phyloP scores from a whole-genome alignment of 768 basidiomycete genomes.

The Pulveroboletus sp. region DNA sequence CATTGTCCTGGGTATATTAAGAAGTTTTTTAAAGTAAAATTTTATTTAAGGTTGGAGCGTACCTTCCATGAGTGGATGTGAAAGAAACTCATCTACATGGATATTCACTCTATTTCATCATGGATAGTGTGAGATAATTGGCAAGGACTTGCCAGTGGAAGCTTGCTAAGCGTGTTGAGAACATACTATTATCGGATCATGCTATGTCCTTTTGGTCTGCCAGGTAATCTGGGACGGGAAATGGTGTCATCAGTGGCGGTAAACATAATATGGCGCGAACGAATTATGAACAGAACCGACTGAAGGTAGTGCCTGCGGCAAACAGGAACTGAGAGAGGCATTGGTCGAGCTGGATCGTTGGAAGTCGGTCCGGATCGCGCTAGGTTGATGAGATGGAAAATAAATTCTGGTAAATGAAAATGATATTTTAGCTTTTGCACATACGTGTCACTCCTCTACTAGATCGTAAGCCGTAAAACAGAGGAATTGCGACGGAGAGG shows the following conservation, averaged over 20 bases:
- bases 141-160: conserved; percentile 6
- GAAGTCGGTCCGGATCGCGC: no score
- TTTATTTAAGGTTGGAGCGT: neutral
- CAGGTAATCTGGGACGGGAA: neutral
- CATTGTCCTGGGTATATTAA: no score
- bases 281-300: no score
- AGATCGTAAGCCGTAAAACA: neutral
- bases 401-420: neutral
- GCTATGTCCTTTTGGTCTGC: neutral
- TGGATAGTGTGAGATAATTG: conserved; percentile 7
- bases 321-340: no score
- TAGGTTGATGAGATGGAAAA: neutral
- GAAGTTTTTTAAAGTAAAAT: no score
- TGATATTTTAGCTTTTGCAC: neutral
- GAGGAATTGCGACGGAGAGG: neutral
- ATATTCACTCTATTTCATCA: neutral
- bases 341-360: no score
- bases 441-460: neutral
- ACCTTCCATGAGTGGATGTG: no score
- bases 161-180: neutral
- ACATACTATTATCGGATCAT: neutral
- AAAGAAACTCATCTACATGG: neutral
- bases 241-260: neutral
- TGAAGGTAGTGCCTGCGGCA: no score
- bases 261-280: no score